These are phyloP conservation scores for Alternaria alternata DNA, from an alignment of 2,329 filamentous ascomycete species.

Conservation along the genomic window DNA sequence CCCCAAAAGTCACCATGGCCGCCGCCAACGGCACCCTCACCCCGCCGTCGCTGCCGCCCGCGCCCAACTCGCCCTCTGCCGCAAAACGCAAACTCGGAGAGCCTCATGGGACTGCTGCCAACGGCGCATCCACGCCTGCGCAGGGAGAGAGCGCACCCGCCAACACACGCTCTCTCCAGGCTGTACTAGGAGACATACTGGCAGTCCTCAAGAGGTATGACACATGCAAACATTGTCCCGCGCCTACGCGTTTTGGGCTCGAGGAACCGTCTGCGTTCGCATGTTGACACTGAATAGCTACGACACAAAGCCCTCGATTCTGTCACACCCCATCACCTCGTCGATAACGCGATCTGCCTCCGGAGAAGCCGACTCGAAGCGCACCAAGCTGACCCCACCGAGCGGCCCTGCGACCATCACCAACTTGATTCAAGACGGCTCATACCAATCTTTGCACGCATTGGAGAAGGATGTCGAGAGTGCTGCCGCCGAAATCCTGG, in stretches of 20 bases:
- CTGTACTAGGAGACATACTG: constrained; percentile 52
- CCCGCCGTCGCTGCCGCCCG: constrained; percentile 41
- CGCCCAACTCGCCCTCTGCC: constrained; percentile 39
- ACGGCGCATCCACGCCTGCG: constrained; percentile 40
- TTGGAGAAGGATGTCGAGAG: constrained; percentile 54
- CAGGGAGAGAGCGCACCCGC: constrained; percentile 23
- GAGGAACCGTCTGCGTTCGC: background rate
- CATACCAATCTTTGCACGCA: constrained; percentile 54
- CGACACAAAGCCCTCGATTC: constrained; percentile 58
- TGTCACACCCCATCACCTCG: constrained; percentile 49
- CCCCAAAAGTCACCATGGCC: constrained; percentile 44
- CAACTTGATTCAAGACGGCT: constrained; percentile 47
- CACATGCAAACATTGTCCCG: background rate
- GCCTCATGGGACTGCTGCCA: constrained; percentile 37
- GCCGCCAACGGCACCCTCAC: constrained; percentile 49
- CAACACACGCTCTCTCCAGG: constrained; percentile 39
- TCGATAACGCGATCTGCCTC: constrained; percentile 41
- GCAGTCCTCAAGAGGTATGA: constrained; percentile 53
- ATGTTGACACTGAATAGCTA: constrained; percentile 40
- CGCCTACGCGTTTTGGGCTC: background rate
- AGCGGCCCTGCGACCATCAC: constrained; percentile 47
- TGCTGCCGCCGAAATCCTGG: constrained; percentile 51
- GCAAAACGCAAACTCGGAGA: constrained; percentile 58
- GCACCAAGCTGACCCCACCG: constrained; percentile 52
- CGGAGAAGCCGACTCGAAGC: constrained; percentile 56